Evolutionary conservation across 2,329 filamentous ascomycete genomes (phyloP).

Genomic region (Monosporascus sp.): DNA sequence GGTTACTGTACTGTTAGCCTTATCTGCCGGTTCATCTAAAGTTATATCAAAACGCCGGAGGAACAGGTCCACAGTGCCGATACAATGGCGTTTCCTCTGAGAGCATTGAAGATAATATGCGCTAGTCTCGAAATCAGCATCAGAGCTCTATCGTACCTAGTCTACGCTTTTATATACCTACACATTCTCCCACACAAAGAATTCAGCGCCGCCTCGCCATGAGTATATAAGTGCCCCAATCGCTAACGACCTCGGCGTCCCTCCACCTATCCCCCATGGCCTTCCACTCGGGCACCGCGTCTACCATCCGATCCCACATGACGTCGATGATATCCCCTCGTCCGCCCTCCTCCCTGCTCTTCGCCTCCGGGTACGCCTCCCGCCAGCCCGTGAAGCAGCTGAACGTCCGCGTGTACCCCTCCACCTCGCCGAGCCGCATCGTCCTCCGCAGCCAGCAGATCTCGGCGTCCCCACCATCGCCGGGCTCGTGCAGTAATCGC

Average conservation of each 20-base stretch:
- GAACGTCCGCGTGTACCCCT: conserved; percentile 57
- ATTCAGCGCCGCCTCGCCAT: conserved; percentile 43
- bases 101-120: too few species aligned
- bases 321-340: conserved; percentile 56
- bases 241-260: conserved; percentile 48
- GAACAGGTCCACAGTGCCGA: too few species aligned
- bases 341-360: conserved; percentile 47
- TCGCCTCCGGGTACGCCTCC: conserved; percentile 45
- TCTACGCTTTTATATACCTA: neutral
- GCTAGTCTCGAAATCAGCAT: too few species aligned
- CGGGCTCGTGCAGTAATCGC: conserved; percentile 54
- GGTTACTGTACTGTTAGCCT: too few species aligned
- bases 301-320: conserved; percentile 53
- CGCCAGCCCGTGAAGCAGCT: conserved; percentile 55
- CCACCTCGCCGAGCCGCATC: conserved; percentile 51
- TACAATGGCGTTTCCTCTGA: too few species aligned
- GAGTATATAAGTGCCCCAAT: conserved; percentile 57
- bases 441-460: conserved; percentile 46
- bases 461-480: conserved; percentile 30
- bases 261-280: conserved; percentile 42
- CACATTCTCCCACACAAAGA: neutral
- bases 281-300: conserved; percentile 48
- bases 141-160: too few species aligned
- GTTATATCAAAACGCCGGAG: too few species aligned
- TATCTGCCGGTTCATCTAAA: too few species aligned